Evolutionary conservation across 2,329 filamentous ascomycete genomes (phyloP), one percentile per base, ranked within the genome.

Genomic region (Pseudogymnoascus sp.): DNA sequence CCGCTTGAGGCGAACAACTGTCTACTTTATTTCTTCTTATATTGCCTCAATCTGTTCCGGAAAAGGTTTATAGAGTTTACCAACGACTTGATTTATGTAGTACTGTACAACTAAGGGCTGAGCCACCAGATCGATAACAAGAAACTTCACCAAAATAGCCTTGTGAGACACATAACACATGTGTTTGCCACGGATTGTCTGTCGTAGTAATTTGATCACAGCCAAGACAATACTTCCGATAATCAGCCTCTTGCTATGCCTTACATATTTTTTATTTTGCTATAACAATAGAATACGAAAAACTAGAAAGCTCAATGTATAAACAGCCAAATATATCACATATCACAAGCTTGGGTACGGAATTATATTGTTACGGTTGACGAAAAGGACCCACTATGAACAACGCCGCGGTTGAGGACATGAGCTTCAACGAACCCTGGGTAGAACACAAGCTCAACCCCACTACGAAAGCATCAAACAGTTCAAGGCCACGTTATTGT

Each of bases 311-410:
- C 16, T 14, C 29, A 11, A 18, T 34, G 23, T 51, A 31, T 31
- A 57, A 18, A 31, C n/a, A 34, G 4, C 47, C 8, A 12, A 11
- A 54, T 18, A 34, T 57, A 34, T 31, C 14, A 57, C 16, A 21
- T 57, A 57, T 57, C 29, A 18, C 29, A 57, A 57, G 51, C 29
- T 34, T 57, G 29, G 51, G 29, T 5, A 29, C 29, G 51, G 29
- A 57, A 21, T 57, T 57, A 57, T 57, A 21, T 57, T 36, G 51
- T 57, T 57, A 57, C 51, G 51, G 51, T 57, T 57, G 51, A 18
- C 51, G 51, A 57, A 14, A 57, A 57, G 29, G 51, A 57, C 51
- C 51, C 51, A 57, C 51, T 34, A 36, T 21, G 51, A 34, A 57
- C 51, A 57, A 57, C 51, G 29, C 29, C 29, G 51, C 16, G 29